Base-by-base conservation (phyloP, 768 basidiomycete genomes). In the Myochromella boudieri region DNA sequence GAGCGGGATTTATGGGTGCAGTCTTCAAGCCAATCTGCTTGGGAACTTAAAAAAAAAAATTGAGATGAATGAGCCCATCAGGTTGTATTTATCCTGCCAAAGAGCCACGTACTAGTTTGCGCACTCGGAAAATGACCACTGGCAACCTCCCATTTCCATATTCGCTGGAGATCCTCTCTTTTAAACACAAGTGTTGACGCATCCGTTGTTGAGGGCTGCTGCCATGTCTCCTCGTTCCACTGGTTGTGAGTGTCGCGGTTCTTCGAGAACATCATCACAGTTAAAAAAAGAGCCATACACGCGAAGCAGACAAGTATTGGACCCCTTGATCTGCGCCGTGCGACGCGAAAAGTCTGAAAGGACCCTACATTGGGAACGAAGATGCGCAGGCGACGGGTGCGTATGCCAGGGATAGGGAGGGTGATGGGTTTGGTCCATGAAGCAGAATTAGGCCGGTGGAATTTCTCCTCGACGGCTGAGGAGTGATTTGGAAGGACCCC, bases 131-230 rank as follows among this genome's bases (percentile, higher is more conserved):
- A 88, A 68, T 95, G 92, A 5, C 93, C 94, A 54, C 88, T 87
- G 32, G 83, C 77, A 46, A 97, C 77, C 71, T 95, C 94, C 93
- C 93, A 97, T 51, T 81, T 78, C 93, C 94, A 97, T 61, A 97
- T 87, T 61, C 81, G 76, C 63, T 87, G 86, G 24, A 95, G 64
- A 58, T 94, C 87, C 32, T 83, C 73, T 21, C 82, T 74, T 31
- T 71, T 69, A 56, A 80, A 91, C 28, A 89, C 85, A 21, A 91
- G 75, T 28, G 89, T 89, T 1, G 87, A 70, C 12, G 79, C 69
- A 26, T 84, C 75, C n/a, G 67, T 58, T 1, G 63, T 59, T 18
- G 55, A 47, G 14, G 58, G 52, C 46, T 53, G 65, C 67, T 75
- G 69, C n/a, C n/a, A n/a, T n/a, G n/a, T n/a, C 41, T 68, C 65